Conservation (phyloP, 2,329 filamentous ascomycete species). For the Colletotrichum cordylinicola region DNA sequence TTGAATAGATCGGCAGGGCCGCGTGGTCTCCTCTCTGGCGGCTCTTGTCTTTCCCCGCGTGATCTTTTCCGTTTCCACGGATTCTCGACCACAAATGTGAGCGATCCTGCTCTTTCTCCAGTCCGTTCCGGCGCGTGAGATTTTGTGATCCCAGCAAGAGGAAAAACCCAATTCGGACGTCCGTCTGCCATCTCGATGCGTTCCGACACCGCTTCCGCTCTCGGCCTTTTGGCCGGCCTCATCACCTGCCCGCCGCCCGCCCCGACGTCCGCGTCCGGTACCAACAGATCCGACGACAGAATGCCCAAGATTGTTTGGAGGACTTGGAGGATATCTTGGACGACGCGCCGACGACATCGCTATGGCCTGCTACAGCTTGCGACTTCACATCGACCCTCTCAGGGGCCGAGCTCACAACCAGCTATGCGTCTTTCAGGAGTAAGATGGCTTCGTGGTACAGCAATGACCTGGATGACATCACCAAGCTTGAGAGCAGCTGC, state of each 20-base stretch:
- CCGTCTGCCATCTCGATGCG: neutral
- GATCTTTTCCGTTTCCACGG: neutral
- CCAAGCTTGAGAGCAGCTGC: constrained; percentile 14
- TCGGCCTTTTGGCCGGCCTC: constrained; percentile 1
- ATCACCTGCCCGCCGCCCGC: neutral
- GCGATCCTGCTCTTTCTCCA: neutral
- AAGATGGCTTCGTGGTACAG: constrained; percentile 17
- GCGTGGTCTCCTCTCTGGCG: neutral
- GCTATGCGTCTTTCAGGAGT: constrained; percentile 1
- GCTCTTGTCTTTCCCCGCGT: neutral
- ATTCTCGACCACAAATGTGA: constrained; percentile 1
- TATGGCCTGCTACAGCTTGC: constrained; percentile 13
- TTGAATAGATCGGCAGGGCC: neutral
- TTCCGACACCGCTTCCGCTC: neutral
- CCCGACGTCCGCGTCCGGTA: constrained; percentile 1
- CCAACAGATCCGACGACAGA: constrained; percentile 4
- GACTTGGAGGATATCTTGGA: constrained; percentile 14
- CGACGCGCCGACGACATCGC: neutral
- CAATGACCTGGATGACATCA: constrained; percentile 12
- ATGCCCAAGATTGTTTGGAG: neutral
- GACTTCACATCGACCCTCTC: constrained; percentile 17
- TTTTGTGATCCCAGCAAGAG: neutral
- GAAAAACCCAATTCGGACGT: neutral
- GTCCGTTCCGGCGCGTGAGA: neutral
- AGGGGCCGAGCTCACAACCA: constrained; percentile 2